Base-by-base conservation (phyloP, 768 basidiomycete genomes). In the Sistotremastrum suecicum region DNA sequence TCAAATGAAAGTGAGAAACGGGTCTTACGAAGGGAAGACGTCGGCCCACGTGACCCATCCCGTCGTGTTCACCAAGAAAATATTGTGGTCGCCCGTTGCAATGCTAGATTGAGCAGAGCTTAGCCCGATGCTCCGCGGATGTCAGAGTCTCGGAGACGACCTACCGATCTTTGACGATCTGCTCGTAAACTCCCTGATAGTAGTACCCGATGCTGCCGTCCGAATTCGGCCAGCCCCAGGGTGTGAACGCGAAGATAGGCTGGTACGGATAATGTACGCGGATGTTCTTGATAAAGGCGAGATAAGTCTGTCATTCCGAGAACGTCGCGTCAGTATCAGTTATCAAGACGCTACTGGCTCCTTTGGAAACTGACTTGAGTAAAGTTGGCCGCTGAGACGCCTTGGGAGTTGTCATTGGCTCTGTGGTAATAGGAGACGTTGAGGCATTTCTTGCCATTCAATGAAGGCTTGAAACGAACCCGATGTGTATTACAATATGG, bases 201-300 rank as follows among this genome's bases (percentile, higher is more conserved):
- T 75, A 76, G 39, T 70, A 63, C 31, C 56, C 54, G 39, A 67
- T 54, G 4, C 58, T 60, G 3, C 71, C 74, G 45, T 72, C 71
- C 1, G 72, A 57, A 47, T 57, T 66, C 1, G 74, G 74, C 74
- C 74, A 76, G 9, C 73, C 74, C 73, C 74, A 75, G 2, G 74
- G 71, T 4, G 74, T 74, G 54, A 76, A 68, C 3, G 75, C 60
- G 49, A 76, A 74, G 44, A 76, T 66, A 1, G 70, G 72, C 48
- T 73, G 67, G 6, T 44, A 43, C 11, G 54, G 61, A 52, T 74
- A 71, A 34, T 71, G 55, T 7, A 55, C 60, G 5, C 74, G 66
- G 3, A 76, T 57, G 20, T 63, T 65, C 10, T 56, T 52, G 20
- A 76, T 46, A 59, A 77, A 75, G 28, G 58, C 57, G 1, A 65